Evolutionary conservation across 208 protist species (phyloP), one percentile per base, ranked within the genome.

Genomic region (Leishmania martiniquensis): DNA sequence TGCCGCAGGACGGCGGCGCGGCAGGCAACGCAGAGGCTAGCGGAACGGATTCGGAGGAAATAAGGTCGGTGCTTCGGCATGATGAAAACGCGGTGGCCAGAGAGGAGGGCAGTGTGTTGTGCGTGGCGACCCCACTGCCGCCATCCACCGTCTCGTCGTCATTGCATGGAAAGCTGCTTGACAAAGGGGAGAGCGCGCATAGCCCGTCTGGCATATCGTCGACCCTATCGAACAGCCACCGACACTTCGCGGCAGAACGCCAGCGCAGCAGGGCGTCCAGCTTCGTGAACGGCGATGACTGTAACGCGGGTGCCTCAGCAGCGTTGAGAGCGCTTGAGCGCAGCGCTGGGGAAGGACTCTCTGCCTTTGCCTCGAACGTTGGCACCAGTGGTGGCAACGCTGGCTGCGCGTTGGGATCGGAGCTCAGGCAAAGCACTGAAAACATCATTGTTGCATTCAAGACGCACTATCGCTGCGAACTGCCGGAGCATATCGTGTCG

Each of bases 401-500:
- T 25, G 70, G 51, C n/a, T 71, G 37, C 34, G 29, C 13, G 15
- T 9, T 20, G 0, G 63, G 73, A 37, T 45, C 34, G 32, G 42
- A 2, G 39, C 47, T 45, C n/a, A 25, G 15, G 5, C 70, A 32
- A 20, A 55, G 63, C 63, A 42, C 6, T 34, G 77, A 65, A 32
- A 34, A 34, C 20, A 29, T 17, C 20, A 9, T 7, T 55, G 45
- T 34, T 7, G 51, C 54, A 1, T 25, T 7, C n/a, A 51, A 62
- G 66, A 47, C 32, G 42, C 54, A 77, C 65, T 32, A 0, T 22
- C 9, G 57, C 54, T 77, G 47, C 49, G 59, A 77, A 54, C 49
- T 86, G 47, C 85, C 85, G 34, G 67, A 78, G 44, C 49, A 70
- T 15, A 78, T 93, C 25, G 82, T 84, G 9, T 82, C 82, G 68